phyloP scores from a whole-genome alignment of 148 eudicot species.

The Dianthus caryophyllus region DNA sequence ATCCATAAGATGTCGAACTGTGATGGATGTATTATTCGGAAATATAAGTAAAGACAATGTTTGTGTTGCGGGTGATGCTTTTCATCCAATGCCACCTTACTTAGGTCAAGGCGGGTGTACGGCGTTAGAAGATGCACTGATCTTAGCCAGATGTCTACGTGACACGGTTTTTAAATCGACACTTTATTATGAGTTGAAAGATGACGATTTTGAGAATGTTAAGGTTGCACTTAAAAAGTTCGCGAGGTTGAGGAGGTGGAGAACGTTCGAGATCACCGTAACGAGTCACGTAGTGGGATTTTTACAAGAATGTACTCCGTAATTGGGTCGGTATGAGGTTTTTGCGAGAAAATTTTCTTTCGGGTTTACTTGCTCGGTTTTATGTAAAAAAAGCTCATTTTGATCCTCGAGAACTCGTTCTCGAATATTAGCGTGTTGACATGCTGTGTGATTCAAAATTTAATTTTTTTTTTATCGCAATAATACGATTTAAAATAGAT shows the following conservation, averaged over 20 bases:
- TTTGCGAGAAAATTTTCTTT: slow-evolving; percentile 38
- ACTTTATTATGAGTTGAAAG: background rate
- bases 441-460: background rate
- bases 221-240: slow-evolving; percentile 30
- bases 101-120: slow-evolving; percentile 61
- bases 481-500: too few relatives aligned
- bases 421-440: background rate
- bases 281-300: slow-evolving; percentile 37
- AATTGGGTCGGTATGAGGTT: slow-evolving; percentile 33
- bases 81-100: slow-evolving; percentile 64
- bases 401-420: slow-evolving; percentile 36
- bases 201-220: slow-evolving; percentile 25
- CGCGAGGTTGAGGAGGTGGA: slow-evolving; percentile 47
- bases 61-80: slow-evolving; percentile 53
- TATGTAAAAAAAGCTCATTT: slow-evolving; percentile 35
- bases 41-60: slow-evolving; percentile 59
- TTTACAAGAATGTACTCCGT: slow-evolving; percentile 37
- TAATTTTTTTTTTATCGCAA: too few relatives aligned
- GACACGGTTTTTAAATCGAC: slow-evolving; percentile 10
- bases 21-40: slow-evolving; percentile 41
- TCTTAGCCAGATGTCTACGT: slow-evolving; percentile 42
- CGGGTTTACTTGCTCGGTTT: slow-evolving; percentile 29
- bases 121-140: slow-evolving; percentile 49
- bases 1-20: slow-evolving; percentile 37
- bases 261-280: slow-evolving; percentile 35